phyloP scores from a whole-genome alignment of 345 rosid species.

The Corchorus olitorius region DNA sequence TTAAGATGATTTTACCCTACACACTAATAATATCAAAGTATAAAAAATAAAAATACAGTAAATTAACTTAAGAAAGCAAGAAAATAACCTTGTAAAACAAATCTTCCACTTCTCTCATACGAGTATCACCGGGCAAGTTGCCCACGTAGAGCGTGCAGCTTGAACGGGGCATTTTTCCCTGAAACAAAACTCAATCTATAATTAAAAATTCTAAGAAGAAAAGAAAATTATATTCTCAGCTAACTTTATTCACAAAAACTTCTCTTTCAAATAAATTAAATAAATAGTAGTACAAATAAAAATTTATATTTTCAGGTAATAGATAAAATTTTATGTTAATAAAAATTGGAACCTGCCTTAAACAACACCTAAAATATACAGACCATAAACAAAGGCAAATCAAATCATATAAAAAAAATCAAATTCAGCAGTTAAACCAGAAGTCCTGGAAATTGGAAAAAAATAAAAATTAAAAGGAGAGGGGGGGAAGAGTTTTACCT shows the following conservation, averaged over 20 bases:
- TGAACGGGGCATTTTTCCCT: constrained; percentile 73
- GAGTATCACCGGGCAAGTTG: constrained; percentile 92
- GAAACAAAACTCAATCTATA: constrained; percentile 3
- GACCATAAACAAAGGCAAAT: too few relatives aligned
- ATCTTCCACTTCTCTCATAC: constrained; percentile 88
- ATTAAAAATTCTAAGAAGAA: background rate
- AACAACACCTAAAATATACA: background rate
- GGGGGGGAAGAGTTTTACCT: background rate
- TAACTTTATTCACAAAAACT: background rate
- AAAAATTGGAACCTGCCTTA: background rate
- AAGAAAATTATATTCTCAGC: background rate
- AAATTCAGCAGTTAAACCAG: background rate
- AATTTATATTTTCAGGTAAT: background rate
- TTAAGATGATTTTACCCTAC: background rate
- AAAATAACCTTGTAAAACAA: constrained; percentile 79
- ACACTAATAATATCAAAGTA: background rate
- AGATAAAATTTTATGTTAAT: background rate
- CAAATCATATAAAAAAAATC: background rate
- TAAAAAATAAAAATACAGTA: background rate
- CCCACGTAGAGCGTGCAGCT: constrained; percentile 90
- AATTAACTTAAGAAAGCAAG: background rate
- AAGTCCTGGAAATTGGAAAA: background rate
- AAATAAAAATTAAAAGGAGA: background rate
- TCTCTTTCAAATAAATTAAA: background rate
- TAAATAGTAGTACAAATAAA: too few relatives aligned